These are phyloP conservation scores for Pyrus pyrifolia DNA, from an alignment of 306 rosid species.

Conservation along the genomic window DNA sequence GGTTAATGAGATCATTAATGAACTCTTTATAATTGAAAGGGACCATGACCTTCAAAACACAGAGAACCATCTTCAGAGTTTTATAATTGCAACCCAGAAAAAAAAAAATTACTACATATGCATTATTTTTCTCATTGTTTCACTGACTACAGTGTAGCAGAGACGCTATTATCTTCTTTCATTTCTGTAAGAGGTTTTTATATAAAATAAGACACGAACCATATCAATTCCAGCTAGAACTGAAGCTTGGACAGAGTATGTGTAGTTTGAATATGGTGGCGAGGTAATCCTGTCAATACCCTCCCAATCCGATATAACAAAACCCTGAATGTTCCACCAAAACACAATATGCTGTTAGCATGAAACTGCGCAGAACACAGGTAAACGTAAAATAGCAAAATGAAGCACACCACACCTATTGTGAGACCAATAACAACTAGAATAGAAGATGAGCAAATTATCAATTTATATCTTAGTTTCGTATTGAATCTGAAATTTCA, in stretches of 20 bases:
- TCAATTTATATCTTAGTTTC: not conserved
- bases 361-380: constrained; percentile 5
- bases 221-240: constrained; percentile 89
- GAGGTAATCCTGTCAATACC: constrained; percentile 80
- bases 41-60: constrained; percentile 67
- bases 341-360: constrained; percentile 4
- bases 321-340: constrained; percentile 61
- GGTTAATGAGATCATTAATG: constrained; percentile 58
- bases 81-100: not conserved
- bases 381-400: not conserved
- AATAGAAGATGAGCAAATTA: not conserved
- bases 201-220: constrained; percentile 46
- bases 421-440: not conserved
- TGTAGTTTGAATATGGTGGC: constrained; percentile 68
- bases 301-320: constrained; percentile 98
- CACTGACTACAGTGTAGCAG: not conserved
- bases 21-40: constrained; percentile 61
- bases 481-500: not conserved
- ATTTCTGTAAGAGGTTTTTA: constrained; percentile 10
- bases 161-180: not conserved
- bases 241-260: constrained; percentile 77
- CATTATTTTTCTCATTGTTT: not conserved
- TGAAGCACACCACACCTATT: not conserved
- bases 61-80: constrained; percentile 21
- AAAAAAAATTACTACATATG: not conserved